phyloP scores from a whole-genome alignment of 2,329 filamentous ascomycete species.

The Furcasterigmium furcatum region DNA sequence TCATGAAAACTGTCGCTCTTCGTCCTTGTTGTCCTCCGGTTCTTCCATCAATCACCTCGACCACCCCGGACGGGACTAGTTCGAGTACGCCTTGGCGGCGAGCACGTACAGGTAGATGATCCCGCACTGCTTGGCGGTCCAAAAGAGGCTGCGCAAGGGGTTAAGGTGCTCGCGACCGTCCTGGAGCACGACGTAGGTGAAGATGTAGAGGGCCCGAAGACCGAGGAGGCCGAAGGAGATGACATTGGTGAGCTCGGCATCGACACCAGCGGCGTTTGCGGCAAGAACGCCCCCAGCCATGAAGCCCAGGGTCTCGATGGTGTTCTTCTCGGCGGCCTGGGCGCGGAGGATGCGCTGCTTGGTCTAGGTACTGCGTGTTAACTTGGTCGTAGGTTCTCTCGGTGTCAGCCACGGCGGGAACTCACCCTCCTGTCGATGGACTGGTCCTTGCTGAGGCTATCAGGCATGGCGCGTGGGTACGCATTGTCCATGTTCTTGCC shows the following conservation, averaged over 20 bases:
- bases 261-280: slow-evolving; percentile 39
- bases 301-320: slow-evolving; percentile 39
- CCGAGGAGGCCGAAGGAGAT: slow-evolving; percentile 35
- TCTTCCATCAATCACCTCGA: too few species aligned
- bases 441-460: slow-evolving; percentile 25
- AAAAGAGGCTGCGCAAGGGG: slow-evolving; percentile 32
- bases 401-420: not conserved
- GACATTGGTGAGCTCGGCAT: slow-evolving; percentile 31
- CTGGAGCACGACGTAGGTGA: slow-evolving; percentile 39
- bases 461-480: slow-evolving; percentile 31
- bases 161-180: slow-evolving; percentile 31
- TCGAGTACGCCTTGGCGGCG: slow-evolving; percentile 26
- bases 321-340: slow-evolving; percentile 44
- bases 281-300: slow-evolving; percentile 40
- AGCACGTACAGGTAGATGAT: slow-evolving; percentile 35
- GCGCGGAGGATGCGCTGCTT: slow-evolving; percentile 53
- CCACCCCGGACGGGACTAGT: too few species aligned
- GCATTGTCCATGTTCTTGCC: slow-evolving; percentile 31
- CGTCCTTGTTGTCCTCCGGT: too few species aligned
- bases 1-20: too few species aligned
- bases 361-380: slow-evolving; percentile 16
- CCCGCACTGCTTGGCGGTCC: slow-evolving; percentile 28
- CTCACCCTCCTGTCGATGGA: slow-evolving; percentile 22
- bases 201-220: slow-evolving; percentile 35
- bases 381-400: not conserved